phyloP scores from a whole-genome alignment of 208 protist species.

The Leishmania guyanensis region DNA sequence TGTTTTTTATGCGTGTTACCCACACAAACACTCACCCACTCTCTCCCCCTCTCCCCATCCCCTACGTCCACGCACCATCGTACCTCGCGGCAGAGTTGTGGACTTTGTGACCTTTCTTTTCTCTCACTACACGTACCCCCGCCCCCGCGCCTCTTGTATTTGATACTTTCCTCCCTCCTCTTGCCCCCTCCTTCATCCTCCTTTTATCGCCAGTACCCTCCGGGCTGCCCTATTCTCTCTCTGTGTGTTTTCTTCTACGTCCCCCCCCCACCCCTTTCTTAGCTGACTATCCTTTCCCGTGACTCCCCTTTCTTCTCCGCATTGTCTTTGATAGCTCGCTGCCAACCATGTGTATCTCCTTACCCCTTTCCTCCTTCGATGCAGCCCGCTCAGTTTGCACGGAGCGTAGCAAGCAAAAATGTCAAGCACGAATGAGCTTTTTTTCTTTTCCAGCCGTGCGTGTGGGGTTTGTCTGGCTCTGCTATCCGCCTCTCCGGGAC shows the following conservation, averaged over 20 bases:
- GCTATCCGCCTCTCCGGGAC: not conserved
- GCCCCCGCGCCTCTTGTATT: not conserved
- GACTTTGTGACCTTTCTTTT: not conserved
- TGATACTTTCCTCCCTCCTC: not conserved
- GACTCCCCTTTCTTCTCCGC: not conserved
- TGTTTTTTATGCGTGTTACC: not conserved
- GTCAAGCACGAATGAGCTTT: not conserved
- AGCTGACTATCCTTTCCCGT: not conserved
- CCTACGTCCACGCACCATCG: not conserved
- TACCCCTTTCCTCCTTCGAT: not conserved
- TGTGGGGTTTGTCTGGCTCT: not conserved
- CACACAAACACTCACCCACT: not conserved
- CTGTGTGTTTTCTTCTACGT: not conserved
- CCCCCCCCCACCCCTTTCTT: not conserved
- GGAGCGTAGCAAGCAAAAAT: not conserved
- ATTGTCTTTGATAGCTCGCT: not conserved
- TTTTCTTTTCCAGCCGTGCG: not conserved
- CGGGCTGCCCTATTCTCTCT: not conserved
- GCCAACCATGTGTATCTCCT: not conserved
- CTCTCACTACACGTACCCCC: not conserved
- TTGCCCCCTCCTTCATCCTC: not conserved
- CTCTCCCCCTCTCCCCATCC: not conserved
- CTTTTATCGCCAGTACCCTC: constrained; percentile 1
- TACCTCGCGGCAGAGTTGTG: not conserved
- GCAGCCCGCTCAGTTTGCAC: not conserved